These are phyloP conservation scores for Didymella arachidicola DNA, from an alignment of 2,329 filamentous ascomycete species.

Conservation along the genomic window DNA sequence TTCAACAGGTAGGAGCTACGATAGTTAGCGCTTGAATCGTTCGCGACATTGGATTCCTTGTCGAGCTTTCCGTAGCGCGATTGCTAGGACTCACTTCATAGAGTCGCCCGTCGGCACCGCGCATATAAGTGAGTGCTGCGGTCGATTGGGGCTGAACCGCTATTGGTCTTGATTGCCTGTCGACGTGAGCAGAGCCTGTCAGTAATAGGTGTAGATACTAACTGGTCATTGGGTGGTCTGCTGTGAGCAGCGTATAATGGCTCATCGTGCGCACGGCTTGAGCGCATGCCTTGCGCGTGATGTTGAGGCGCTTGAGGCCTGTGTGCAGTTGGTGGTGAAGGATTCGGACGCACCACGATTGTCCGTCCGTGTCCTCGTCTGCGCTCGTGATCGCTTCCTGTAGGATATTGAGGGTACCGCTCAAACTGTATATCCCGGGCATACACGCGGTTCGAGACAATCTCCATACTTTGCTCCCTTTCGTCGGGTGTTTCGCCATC, in stretches of 20 bases:
- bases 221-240: slow-evolving; percentile 27
- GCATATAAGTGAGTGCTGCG: slow-evolving; percentile 29
- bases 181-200: slow-evolving; percentile 23
- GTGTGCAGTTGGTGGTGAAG: slow-evolving; percentile 20
- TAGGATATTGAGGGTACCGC: slow-evolving; percentile 25
- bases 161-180: slow-evolving; percentile 28
- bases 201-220: slow-evolving; percentile 16
- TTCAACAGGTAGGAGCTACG: slow-evolving; percentile 43
- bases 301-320: slow-evolving; percentile 19
- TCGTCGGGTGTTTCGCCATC: slow-evolving; percentile 42
- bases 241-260: slow-evolving; percentile 20
- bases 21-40: slow-evolving; percentile 29
- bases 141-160: slow-evolving; percentile 20
- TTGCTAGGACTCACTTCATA: slow-evolving; percentile 45
- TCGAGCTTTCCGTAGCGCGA: slow-evolving; percentile 25
- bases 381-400: slow-evolving; percentile 24
- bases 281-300: slow-evolving; percentile 16
- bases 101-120: slow-evolving; percentile 40
- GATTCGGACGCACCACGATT: slow-evolving; percentile 32
- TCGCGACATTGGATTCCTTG: slow-evolving; percentile 5
- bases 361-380: slow-evolving; percentile 33
- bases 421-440: slow-evolving; percentile 44
- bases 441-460: slow-evolving; percentile 43
- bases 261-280: slow-evolving; percentile 18
- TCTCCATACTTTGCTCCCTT: slow-evolving; percentile 44